Base-by-base conservation (phyloP, 306 rosid species). In the Lathyrus tuberosus region DNA sequence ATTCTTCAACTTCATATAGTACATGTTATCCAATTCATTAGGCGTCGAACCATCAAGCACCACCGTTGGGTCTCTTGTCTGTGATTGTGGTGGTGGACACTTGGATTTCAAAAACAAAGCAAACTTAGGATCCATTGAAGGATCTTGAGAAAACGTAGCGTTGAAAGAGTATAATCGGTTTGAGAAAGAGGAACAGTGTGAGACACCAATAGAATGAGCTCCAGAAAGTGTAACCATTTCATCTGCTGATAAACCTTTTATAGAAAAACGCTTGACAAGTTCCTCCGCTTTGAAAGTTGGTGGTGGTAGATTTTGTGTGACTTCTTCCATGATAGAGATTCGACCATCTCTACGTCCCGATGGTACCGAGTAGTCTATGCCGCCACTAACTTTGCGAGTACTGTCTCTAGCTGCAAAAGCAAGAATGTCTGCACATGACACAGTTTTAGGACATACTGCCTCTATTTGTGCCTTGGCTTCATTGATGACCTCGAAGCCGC, bases 151-250 rank as follows among this genome's bases (percentile, higher is more conserved):
- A 62, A 16, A 26, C 0, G 80, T 73, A 8, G 74, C 30, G 59
- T 80, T 80, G 62, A 76, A 80, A 66, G 81, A 71, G 56, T 81
- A 77, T 10, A 82, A 69, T 10, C 81, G 81, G 4, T 54, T 4
- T 2, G 83, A 71, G 79, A 82, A 78, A 0, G 84, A 71, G 3
- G 81, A 66, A 56, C 84, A 79, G 4, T 57, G 83, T 13, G 86
- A 78, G 0, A 67, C 86, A 1, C 86, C 86, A 62, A 82, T 24
- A 0, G 86, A 82, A 57, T 82, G 86, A 0, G 86, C 84, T 0
- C 86, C 86, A 1, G 84, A 75, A 6, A 82, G 81, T 4, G 81
- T 82, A 9, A 82, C 83, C 82, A 81, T 77, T 77, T 81, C 85
- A 30, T 81, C 85, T 16, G 11, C 70, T 11, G 82, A 77, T 24